Evolutionary conservation across 1,284 basidiomycete genomes (phyloP), one percentile per base, ranked within the genome.

Genomic region (Stygiomarasmius scandens): DNA sequence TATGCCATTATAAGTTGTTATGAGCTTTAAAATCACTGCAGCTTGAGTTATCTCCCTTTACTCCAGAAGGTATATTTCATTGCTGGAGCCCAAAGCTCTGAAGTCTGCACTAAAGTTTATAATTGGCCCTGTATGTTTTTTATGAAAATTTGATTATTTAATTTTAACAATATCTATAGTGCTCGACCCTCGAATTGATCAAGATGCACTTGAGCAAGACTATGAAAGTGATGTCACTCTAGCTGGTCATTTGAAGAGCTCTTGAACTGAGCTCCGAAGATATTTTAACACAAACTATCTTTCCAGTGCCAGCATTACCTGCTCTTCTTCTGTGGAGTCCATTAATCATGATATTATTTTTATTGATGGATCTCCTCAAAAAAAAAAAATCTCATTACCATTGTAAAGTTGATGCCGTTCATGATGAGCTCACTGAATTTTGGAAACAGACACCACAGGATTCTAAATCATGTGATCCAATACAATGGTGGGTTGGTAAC

Each of bases 161-260:
- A n/a, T n/a, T n/a, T n/a, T n/a, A n/a, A n/a, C n/a, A n/a, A n/a
- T n/a, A n/a, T n/a, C n/a, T n/a, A n/a, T 38, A 71, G 69, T 71
- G 11, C 64, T 71, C 25, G 68, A 71, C 48, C 69, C 69, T 38
- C 55, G 62, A 0, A 67, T 70, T 41, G 61, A 57, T 14, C 68
- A 68, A 51, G 32, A 68, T 6, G 63, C 58, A 3, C 44, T 69
- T 10, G 57, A 64, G 38, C 49, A 57, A 3, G 66, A 71, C 23
- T 69, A 63, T 50, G 43, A 36, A 2, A 38, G 56, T 43, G 60
- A 67, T 47, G 0, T 22, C 1, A 45, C 55, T 14, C 61, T 67
- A 9, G 32, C 58, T 4, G 44, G 8, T 1, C 58, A 64, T 20
- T 61, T 66, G 8, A 56, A 67, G 38, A 25, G 25, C 14, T 46